Conservation (phyloP, 176 grass and related monocot genomes). For the Cenchrus fungigraminus region DNA sequence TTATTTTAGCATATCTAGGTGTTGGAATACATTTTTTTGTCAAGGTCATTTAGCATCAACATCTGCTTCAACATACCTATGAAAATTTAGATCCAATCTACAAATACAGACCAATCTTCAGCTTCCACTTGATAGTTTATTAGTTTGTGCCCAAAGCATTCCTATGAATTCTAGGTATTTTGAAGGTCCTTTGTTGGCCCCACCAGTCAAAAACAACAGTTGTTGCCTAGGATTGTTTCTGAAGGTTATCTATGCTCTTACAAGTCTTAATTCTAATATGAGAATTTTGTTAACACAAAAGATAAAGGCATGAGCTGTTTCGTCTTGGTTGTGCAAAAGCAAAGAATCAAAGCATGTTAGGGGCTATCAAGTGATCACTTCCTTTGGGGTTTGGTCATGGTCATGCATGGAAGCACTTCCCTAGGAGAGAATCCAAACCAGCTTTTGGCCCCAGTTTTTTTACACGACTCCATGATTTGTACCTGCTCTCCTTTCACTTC, state of each 20-base stretch:
- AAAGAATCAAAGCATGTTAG: constrained; percentile 95
- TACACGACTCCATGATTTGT: constrained; percentile 55
- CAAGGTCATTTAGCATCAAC: background rate
- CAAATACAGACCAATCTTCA: background rate
- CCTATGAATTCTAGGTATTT: constrained; percentile 6
- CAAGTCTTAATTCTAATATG: constrained; percentile 35
- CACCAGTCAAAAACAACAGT: constrained; percentile 33
- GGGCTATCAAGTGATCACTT: constrained; percentile 76
- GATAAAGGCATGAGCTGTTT: constrained; percentile 55
- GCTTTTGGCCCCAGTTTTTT: constrained; percentile 57
- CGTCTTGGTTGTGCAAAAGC: constrained; percentile 70
- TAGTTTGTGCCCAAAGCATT: background rate
- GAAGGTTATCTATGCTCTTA: constrained; percentile 30
- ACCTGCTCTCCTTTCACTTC: constrained; percentile 66
- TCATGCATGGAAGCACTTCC: constrained; percentile 88
- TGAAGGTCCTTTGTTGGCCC: constrained; percentile 19
- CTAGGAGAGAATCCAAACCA: constrained; percentile 92
- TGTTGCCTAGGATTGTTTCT: background rate
- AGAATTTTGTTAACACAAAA: constrained; percentile 52
- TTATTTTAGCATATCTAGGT: background rate
- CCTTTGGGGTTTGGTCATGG: constrained; percentile 77
- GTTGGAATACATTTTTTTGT: constrained; percentile 19
- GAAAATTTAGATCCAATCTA: constrained; percentile 1
- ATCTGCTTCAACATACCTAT: constrained; percentile 9
- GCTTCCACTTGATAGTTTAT: background rate